A percentile compares a stretch with the other conserved stretches of the same genome.
These are phyloP conservation scores for Nicotiana noctiflora DNA, from an alignment of 257 asterid species.

Conservation along the genomic window DNA sequence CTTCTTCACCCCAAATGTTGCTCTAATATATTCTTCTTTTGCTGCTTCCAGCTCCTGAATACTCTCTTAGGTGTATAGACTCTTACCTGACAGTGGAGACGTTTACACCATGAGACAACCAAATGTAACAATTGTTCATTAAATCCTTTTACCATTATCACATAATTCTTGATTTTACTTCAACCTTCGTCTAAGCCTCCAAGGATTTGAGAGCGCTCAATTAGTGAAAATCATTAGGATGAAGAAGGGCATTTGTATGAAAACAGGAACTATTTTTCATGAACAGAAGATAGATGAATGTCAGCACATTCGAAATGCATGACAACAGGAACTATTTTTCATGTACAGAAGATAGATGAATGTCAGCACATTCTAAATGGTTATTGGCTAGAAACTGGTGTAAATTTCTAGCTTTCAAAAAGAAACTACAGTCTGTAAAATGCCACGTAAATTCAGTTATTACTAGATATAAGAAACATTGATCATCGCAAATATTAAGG, in stretches of 20 bases:
- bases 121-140: background rate
- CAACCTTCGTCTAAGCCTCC: too few relatives aligned
- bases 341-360: background rate
- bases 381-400: background rate
- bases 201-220: background rate
- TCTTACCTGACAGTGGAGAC: constrained; percentile 47
- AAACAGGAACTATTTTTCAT: background rate
- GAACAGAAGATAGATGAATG: background rate
- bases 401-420: background rate
- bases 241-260: background rate
- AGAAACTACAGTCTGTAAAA: background rate
- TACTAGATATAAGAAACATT: background rate
- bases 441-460: background rate
- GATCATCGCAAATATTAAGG: background rate
- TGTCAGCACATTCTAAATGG: background rate
- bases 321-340: background rate
- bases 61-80: constrained; percentile 64
- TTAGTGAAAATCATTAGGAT: background rate
- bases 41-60: constrained; percentile 78
- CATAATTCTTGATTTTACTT: too few relatives aligned
- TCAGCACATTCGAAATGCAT: background rate
- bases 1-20: constrained; percentile 70
- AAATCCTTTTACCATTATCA: background rate
- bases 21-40: constrained; percentile 82
- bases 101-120: background rate